Percentiles rank a stretch among this genome's conserved stretches.
Evolutionary conservation across 768 basidiomycete genomes (phyloP).

Genomic region (Gymnopilus dilepis): DNA sequence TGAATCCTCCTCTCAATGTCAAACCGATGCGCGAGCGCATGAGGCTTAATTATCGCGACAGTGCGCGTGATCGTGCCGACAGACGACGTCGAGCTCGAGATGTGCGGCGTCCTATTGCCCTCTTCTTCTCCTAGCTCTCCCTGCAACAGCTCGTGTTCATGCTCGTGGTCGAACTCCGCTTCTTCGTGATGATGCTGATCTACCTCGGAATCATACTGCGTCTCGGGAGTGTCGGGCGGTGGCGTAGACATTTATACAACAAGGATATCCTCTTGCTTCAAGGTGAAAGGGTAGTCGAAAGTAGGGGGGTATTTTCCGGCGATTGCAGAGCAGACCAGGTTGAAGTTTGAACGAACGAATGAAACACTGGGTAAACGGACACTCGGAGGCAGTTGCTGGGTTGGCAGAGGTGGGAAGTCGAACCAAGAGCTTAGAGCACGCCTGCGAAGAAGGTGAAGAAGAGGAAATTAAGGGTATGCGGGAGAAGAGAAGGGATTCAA

Average conservation of each 20-base stretch:
- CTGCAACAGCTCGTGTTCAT: conserved; percentile 9
- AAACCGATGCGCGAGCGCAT: conserved; percentile 74
- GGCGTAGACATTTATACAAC: conserved; percentile 28
- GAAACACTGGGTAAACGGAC: background rate
- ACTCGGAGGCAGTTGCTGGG: background rate
- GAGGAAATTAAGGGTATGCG: conserved; percentile 5
- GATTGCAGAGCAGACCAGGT: background rate
- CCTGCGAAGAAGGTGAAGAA: background rate
- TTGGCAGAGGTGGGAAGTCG: conserved; percentile 6
- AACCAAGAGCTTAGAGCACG: background rate
- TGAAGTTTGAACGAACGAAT: background rate
- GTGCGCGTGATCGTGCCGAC: conserved; percentile 56
- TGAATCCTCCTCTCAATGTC: conserved; percentile 82
- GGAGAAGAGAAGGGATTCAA: conserved; percentile 9
- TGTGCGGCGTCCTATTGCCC: conserved; percentile 12
- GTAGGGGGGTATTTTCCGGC: background rate
- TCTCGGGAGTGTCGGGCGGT: conserved; percentile 31
- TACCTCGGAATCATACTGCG: conserved; percentile 16
- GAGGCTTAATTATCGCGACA: conserved; percentile 83
- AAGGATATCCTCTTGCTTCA: background rate
- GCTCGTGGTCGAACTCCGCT: background rate
- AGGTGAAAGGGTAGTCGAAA: background rate
- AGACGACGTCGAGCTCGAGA: conserved; percentile 20
- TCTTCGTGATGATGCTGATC: conserved; percentile 18
- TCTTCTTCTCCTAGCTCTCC: background rate